Evolutionary conservation across 495 filamentous ascomycete genomes (phyloP), one percentile per base, ranked within the genome.

Genomic region (Xylaria longipes): DNA sequence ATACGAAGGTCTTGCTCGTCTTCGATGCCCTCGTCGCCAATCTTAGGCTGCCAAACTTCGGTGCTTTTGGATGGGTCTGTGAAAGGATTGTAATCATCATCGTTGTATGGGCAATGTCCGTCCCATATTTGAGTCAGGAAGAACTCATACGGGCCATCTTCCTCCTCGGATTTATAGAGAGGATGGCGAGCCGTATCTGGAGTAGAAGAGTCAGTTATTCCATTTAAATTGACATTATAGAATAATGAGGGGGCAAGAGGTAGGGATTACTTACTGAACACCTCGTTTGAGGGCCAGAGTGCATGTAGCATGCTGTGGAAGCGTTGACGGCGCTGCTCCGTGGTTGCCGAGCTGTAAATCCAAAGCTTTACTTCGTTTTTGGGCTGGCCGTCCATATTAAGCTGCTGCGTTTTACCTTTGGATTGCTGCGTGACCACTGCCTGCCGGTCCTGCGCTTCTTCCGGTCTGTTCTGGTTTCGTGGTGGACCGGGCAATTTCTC

Each of bases 11-110:
- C 69, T 17, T 71, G 3, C 17, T 71, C 60, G 25, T 50, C 27
- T 35, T 71, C 61, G 15, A 71, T 71, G 8, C 60, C 69, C 39
- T 71, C 69, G 2, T 71, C 69, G 0, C 69, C 69, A 39, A 71
- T 71, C 48, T 71, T 8, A 20, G 69, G 69, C 61, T 57, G 17
- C 69, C 60, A 65, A 39, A 65, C 37, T 5, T 64, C 62, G 2
- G 35, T 71, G 33, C 33, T 41, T 22, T 3, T 64, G 8, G 22
- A 31, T 7, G 60, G 68, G 62, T 72, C 73, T n/a, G 11, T 41
- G 11, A 11, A 0, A 8, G 46, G 60, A 15, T 60, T 27, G 35
- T 72, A 65, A 20, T 70, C 61, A 12, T 66, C 65, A 8, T 66
- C 60, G n/a, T 62, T n/a, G n/a, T 35, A 61, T 43, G 67, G 67